These are phyloP conservation scores for Microsporum audouinii DNA, from an alignment of 2,329 filamentous ascomycete genomes.

Conservation along the genomic window DNA sequence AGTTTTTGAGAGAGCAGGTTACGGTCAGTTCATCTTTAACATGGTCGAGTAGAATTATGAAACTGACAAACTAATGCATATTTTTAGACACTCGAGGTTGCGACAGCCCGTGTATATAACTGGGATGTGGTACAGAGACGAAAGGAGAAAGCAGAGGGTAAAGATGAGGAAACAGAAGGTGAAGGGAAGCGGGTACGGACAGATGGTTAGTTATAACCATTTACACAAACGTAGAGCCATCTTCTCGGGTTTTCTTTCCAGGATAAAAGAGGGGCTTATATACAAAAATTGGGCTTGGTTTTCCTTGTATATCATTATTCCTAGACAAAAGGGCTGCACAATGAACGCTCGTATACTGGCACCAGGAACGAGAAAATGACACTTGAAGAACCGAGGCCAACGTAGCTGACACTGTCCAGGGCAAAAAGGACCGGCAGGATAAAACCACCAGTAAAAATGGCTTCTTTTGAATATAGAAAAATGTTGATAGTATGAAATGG, in stretches of 20 bases:
- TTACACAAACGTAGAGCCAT: background rate
- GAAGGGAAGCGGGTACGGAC: background rate
- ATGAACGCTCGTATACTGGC: too few relatives aligned
- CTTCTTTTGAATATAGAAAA: too few relatives aligned
- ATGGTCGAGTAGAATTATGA: background rate
- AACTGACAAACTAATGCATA: background rate
- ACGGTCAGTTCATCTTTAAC: conserved; percentile 51
- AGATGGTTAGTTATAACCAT: background rate
- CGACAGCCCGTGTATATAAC: conserved; percentile 94
- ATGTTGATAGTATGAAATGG: too few relatives aligned
- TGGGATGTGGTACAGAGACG: conserved; percentile 95
- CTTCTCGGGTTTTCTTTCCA: background rate
- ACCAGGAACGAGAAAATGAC: too few relatives aligned
- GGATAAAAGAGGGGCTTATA: too few relatives aligned
- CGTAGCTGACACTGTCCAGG: too few relatives aligned
- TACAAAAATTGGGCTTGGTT: too few relatives aligned
- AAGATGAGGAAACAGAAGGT: conserved; percentile 35
- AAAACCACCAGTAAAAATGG: too few relatives aligned
- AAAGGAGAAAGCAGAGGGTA: conserved; percentile 61
- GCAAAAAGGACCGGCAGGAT: too few relatives aligned
- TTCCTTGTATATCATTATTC: too few relatives aligned
- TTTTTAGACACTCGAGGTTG: conserved; percentile 80
- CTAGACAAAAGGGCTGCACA: too few relatives aligned
- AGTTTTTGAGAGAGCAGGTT: conserved; percentile 92
- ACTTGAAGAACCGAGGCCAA: too few relatives aligned